Base-by-base conservation (phyloP, 345 rosid genomes). In the Bruguiera parviflora region DNA sequence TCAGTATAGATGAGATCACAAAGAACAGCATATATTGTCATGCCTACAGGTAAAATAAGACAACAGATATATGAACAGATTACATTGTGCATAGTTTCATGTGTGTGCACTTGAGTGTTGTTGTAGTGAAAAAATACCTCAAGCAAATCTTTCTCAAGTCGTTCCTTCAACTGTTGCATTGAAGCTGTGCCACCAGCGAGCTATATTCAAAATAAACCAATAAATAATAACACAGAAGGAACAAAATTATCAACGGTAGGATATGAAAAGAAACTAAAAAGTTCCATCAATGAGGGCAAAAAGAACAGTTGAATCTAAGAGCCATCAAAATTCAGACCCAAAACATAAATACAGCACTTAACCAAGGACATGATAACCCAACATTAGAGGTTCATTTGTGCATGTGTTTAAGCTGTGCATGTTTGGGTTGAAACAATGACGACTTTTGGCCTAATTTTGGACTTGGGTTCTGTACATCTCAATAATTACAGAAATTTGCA, bases 111-210 rank as follows among this genome's bases (percentile, higher is more conserved):
- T 43, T 13, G 18, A 13, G 16, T 3, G 5, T 51, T 22, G 31
- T 33, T 20, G 58, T 31, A 27, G 60, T 2, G 32, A 53, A 49
- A 76, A 58, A 58, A 52, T 76, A 94, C 98, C 93, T 94, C 98
- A 9, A 91, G 78, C 86, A 94, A 84, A 76, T 94, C 98, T 81
- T 94, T 94, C 82, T 94, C 98, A 31, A 94, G 97, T 37, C 97
- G 96, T 75, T 94, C 98, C 87, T 94, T 94, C 83, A 91, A 71
- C 75, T 94, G 98, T 81, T 94, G 98, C 97, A 94, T 94, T 20
- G 98, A 91, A 78, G 98, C 90, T 35, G 98, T 94, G 72, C 98
- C 98, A 77, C 98, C 98, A 75, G 97, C 91, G 78, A 94, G 96
- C 98, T 94, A 78, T n/a, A 75, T 70, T 56, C 69, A 43, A 49